Evolutionary conservation across 164 flowering plant species (phyloP).

Genomic region (Annona squamosa): DNA sequence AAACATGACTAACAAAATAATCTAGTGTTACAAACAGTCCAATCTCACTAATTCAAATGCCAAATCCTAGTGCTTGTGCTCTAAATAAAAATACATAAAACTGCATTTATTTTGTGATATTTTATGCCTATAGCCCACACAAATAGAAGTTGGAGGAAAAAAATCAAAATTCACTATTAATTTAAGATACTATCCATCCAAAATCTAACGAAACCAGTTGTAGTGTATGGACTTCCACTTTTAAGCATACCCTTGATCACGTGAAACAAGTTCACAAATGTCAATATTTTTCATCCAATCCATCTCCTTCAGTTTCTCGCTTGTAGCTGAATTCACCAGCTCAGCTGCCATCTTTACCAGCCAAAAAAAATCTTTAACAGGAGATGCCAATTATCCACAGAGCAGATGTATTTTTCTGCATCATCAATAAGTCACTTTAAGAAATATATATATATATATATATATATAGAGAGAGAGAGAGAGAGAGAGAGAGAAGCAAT

Average conservation of each 20-base stretch:
- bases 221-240: too few relatives aligned
- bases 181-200: too few relatives aligned
- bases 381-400: background rate
- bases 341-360: conserved; percentile 61
- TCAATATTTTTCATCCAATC: conserved; percentile 85
- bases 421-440: background rate
- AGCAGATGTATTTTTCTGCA: background rate
- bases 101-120: background rate
- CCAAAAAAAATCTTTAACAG: background rate
- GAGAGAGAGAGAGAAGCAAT: too few relatives aligned
- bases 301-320: conserved; percentile 71
- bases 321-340: conserved; percentile 79
- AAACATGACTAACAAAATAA: too few relatives aligned
- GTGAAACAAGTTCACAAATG: conserved; percentile 77
- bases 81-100: background rate
- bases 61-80: background rate
- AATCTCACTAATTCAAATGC: background rate
- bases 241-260: conserved; percentile 53
- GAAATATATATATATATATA: too few relatives aligned
- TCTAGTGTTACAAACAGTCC: background rate
- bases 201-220: too few relatives aligned
- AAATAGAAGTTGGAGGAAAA: too few relatives aligned
- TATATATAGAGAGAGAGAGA: too few relatives aligned
- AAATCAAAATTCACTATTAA: too few relatives aligned
- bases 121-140: too few relatives aligned